Evolutionary conservation across 2,329 filamentous ascomycete genomes (phyloP), one percentile per base, ranked within the genome.

Genomic region (Gaeumannomyces tritici): DNA sequence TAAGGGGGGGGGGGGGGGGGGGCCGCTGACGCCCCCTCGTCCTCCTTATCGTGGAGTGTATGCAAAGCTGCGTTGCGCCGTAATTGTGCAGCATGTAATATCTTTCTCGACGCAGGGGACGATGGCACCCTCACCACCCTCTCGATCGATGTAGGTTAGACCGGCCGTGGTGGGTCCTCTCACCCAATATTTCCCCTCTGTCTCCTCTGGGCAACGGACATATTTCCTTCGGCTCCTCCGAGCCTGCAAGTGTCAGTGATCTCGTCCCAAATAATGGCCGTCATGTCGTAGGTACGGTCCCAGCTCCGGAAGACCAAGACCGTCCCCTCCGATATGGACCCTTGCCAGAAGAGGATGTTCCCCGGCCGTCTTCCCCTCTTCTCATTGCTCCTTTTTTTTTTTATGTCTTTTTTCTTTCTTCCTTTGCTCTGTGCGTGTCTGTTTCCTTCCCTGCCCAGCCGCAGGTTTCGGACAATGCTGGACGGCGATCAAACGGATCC

Each of bases 401-500:
- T 31, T n/a, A n/a, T n/a, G n/a, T 31, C 9, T 35, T 42, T 15
- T 42, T 42, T 15, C 18, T 42, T 15, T 42, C 15, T 15, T 2
- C 35, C 35, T 5, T 42, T 15, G 35, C 13, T 15, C 13, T 42
- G 55, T 33, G n/a, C n/a, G n/a, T n/a, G n/a, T n/a, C n/a, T n/a
- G n/a, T n/a, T n/a, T n/a, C n/a, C n/a, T n/a, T n/a, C n/a, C n/a
- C n/a, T 12, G 31, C 9, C 26, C 24, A 26, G 24, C 28, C 28
- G 13, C 42, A 57, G 56, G 56, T 58, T 58, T 58, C 56, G 56
- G 56, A 58, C 29, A n/a, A 58, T 58, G 56, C 26, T 58, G 21
- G 26, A 58, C 3, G 56, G n/a, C 29, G 56, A 58, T 58, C 56
- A 58, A 58, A 58, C 56, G 29, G 21, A n/a, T 29, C 56, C 56